A percentile compares a stretch with the other conserved stretches of the same genome.
phyloP scores from a whole-genome alignment of 345 rosid genomes.

The Atalantia buxifolia region DNA sequence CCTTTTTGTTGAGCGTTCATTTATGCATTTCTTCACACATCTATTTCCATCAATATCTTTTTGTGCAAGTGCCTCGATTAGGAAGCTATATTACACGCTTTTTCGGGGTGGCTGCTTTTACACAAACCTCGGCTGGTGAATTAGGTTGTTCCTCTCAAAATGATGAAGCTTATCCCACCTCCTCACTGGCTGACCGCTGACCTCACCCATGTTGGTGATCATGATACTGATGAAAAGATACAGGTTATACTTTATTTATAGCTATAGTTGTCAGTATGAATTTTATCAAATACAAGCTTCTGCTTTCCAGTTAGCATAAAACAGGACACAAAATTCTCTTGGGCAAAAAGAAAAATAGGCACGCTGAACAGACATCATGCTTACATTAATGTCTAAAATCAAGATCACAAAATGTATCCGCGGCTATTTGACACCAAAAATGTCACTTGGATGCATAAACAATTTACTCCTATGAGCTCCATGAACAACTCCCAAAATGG shows the following conservation, averaged over 20 bases:
- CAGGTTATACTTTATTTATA: slow-evolving; percentile 26
- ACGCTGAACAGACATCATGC: background rate
- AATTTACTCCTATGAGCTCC: slow-evolving; percentile 28
- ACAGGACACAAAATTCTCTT: background rate
- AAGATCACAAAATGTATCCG: slow-evolving; percentile 1
- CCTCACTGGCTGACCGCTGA: background rate
- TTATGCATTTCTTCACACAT: no score
- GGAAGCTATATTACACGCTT: background rate
- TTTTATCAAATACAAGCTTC: background rate
- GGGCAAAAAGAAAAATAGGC: background rate
- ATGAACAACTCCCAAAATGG: background rate
- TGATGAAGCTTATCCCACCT: background rate
- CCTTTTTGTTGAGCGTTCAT: no score
- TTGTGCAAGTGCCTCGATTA: background rate
- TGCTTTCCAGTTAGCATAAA: background rate
- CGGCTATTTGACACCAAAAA: slow-evolving; percentile 21
- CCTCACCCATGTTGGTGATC: background rate
- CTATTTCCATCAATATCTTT: no score
- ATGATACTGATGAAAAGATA: slow-evolving; percentile 32
- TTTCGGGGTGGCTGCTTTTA: background rate
- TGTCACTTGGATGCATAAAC: slow-evolving; percentile 27
- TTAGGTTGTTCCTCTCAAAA: background rate
- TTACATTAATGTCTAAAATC: slow-evolving; percentile 3
- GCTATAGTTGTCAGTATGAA: slow-evolving; percentile 16
- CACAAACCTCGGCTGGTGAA: no score